Evolutionary conservation across 768 basidiomycete genomes (phyloP), one percentile per base, ranked within the genome.

Genomic region (Exsudoporus frostii): DNA sequence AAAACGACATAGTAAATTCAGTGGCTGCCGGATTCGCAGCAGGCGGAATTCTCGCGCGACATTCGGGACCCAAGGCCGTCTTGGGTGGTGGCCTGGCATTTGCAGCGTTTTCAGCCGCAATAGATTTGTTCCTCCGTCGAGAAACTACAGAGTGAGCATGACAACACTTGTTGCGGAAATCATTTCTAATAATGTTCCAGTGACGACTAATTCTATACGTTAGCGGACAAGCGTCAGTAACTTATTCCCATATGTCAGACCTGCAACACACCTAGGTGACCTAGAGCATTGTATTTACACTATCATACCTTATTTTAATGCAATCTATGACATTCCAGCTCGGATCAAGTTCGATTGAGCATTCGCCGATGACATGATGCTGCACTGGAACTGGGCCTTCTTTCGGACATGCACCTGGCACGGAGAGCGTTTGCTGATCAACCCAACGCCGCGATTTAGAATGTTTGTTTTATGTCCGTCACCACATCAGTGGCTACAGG

Each of bases 1-100:
- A 86, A 73, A 95, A 97, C 65, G 96, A 98, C 69, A 90, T 98
- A 61, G 86, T 84, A 51, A 98, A 98, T 67, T 88, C 92, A 10
- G 81, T 92, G 17, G 81, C 85, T 13, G 87, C 90, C 7, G 96
- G 96, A 1, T 92, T 96, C 67, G 67, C 94, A 5, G 83, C 93
- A 4, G 96, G 96, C 27, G 93, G 88, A 34, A 76, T 97, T 19
- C 82, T 98, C 4, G 95, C 94, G 10, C 80, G 91, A 36, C 84
- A 90, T 64, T 84, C 92, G 0, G 94, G 96, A 1, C 90, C 92
- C 7, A 89, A 81, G 70, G 92, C 88, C 15, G 90, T 83, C 17
- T 58, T 94, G n/a, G 85, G 88, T 42, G 96, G 96, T 62, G 96
- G 91, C 19, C 56, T 92, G 9, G 92, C 89, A 1, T 98, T 98